Evolutionary conservation across 306 rosid species (phyloP).

Genomic region (Begonia loranthoides): DNA sequence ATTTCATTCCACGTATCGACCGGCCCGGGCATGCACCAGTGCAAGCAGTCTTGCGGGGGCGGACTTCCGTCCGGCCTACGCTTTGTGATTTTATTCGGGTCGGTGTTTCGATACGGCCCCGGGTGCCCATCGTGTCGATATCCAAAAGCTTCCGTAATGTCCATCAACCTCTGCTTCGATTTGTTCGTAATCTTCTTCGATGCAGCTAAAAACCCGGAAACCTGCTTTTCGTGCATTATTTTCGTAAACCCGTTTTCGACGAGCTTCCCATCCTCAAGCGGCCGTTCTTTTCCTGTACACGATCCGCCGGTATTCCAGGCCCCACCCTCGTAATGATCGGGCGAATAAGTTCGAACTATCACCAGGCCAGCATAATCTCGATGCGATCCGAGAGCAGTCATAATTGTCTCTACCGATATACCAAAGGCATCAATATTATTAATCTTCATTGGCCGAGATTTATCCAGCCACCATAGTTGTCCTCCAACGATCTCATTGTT

Average conservation of each 20-base stretch:
- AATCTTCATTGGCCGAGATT: constrained; percentile 43
- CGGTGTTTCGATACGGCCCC: constrained; percentile 70
- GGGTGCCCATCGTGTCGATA: constrained; percentile 95
- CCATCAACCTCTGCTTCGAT: constrained; percentile 68
- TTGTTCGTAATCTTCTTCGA: constrained; percentile 29
- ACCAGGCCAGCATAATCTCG: constrained; percentile 60
- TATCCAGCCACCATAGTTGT: constrained; percentile 90
- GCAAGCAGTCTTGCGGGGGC: constrained; percentile 97
- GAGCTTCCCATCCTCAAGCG: constrained; percentile 37
- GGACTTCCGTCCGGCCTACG: constrained; percentile 84
- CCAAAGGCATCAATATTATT: constrained; percentile 56
- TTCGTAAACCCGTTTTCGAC: constrained; percentile 57
- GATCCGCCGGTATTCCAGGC: constrained; percentile 98
- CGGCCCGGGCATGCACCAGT: constrained; percentile 99
- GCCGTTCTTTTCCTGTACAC: constrained; percentile 83
- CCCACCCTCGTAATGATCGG: constrained; percentile 99
- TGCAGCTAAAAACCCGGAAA: constrained; percentile 51
- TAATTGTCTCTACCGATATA: constrained; percentile 78
- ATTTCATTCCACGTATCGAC: constrained; percentile 95
- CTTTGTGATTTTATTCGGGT: constrained; percentile 74
- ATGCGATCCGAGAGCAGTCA: constrained; percentile 48
- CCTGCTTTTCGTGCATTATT: constrained; percentile 63
- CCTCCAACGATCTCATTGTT: constrained; percentile 90
- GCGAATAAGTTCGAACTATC: constrained; percentile 77
- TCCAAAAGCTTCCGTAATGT: constrained; percentile 62